Evolutionary conservation across 1,284 basidiomycete genomes (phyloP).

Genomic region (Gastroboletus turbinatus): DNA sequence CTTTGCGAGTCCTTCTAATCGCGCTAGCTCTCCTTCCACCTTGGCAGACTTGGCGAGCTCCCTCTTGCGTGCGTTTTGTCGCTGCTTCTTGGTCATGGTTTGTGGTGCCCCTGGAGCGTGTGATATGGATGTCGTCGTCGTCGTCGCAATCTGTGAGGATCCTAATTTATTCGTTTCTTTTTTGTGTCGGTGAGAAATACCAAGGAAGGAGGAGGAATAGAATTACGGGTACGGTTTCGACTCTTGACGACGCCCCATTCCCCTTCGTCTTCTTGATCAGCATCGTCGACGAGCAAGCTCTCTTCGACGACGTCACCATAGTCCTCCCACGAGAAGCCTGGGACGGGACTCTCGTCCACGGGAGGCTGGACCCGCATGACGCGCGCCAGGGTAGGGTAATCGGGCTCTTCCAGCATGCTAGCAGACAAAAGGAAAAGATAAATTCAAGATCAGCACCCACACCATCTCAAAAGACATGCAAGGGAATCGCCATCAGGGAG

Average conservation of each 20-base stretch:
- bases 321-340: constrained; percentile 71
- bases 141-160: constrained; percentile 5
- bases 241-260: constrained; percentile 74
- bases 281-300: constrained; percentile 45
- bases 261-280: constrained; percentile 49
- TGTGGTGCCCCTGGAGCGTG: constrained; percentile 39
- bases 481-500: background rate
- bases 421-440: constrained; percentile 7
- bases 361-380: constrained; percentile 62
- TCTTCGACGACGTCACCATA: constrained; percentile 65
- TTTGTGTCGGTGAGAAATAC: background rate
- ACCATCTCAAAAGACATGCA: background rate
- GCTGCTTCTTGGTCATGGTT: constrained; percentile 60
- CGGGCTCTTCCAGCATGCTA: constrained; percentile 63
- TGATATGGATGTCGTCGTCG: constrained; percentile 18
- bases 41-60: constrained; percentile 60
- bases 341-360: constrained; percentile 54
- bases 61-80: constrained; percentile 62
- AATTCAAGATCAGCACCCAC: constrained; percentile 16
- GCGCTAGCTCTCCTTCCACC: constrained; percentile 52
- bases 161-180: constrained; percentile 7
- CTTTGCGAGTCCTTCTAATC: constrained; percentile 49
- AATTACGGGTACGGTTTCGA: constrained; percentile 48
- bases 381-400: constrained; percentile 53
- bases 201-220: background rate